Base-by-base conservation (phyloP, 2,329 filamentous ascomycete genomes). In the Alternaria angustiovoidea region DNA sequence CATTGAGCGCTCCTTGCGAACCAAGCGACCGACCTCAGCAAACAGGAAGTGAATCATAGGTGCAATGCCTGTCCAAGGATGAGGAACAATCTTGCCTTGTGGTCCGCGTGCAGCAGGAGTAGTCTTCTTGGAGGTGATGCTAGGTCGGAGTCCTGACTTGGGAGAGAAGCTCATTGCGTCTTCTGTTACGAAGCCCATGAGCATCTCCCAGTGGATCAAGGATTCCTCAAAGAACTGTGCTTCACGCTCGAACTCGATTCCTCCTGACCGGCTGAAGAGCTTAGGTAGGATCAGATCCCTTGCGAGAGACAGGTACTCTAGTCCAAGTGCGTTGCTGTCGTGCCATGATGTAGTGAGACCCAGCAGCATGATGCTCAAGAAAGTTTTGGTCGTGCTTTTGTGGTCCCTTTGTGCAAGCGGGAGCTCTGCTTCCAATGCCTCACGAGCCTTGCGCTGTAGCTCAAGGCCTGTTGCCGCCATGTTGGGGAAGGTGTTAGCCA, bases 321-420 rank as follows among this genome's bases (percentile, higher is more conserved):
- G 76, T 2, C 86, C 87, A 5, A 88, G 78, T 51, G 85, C 84
- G 39, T 78, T 81, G 16, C 84, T 81, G 46, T 88, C 82, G 56
- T 88, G 86, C 87, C 87, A 89, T 36, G 84, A 84, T 5, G 86
- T 86, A 1, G 85, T 87, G 56, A 87, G 82, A 3, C 86, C 87
- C 0, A 88, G 81, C 67, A 89, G 82, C 41, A 88, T 81, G 30
- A 88, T 77, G 4, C 84, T 85, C n/a, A 89, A 68, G 9, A 88
- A 78, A 0, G 85, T 83, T 54, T 84, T 85, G 39, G 87, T 86
- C 5, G 74, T 70, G 38, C 70, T 75, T n/a, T 70, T 63, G 24
- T 77, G 74, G 6, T 75, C 77, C 41, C 66, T 71, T 38, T 78
- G 73, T 18, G 86, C 81, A 59, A 85, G 77, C 43, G 76, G 74